Evolutionary conservation across 257 asterid genomes (phyloP).

Genomic region (Apocynum venetum): DNA sequence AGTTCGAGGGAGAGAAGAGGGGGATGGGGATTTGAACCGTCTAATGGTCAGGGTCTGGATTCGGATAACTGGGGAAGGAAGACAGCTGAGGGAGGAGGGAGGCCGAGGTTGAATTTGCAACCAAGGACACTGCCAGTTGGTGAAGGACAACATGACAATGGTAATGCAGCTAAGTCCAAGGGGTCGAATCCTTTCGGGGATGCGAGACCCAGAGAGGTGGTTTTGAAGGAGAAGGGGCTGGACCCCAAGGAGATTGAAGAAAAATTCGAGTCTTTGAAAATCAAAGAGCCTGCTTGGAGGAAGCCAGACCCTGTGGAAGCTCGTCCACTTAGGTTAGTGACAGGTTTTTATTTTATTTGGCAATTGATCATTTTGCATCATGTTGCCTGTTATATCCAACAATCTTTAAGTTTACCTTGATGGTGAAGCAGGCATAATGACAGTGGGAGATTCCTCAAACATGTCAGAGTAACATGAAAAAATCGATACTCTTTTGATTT

Average conservation of each 20-base stretch:
- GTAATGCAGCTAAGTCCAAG: slow-evolving; percentile 43
- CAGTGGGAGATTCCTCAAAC: too few species aligned
- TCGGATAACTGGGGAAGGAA: slow-evolving; percentile 67
- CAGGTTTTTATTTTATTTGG: neutral
- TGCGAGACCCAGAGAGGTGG: slow-evolving; percentile 98
- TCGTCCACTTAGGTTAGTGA: slow-evolving; percentile 60
- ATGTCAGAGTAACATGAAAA: too few species aligned
- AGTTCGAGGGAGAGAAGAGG: slow-evolving; percentile 70
- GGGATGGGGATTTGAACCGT: slow-evolving; percentile 37
- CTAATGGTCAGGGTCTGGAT: slow-evolving; percentile 28
- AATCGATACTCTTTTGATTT: too few species aligned
- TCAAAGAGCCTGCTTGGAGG: slow-evolving; percentile 74
- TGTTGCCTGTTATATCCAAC: neutral
- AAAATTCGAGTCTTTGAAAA: slow-evolving; percentile 58
- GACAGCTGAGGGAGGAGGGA: slow-evolving; percentile 40
- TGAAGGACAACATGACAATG: slow-evolving; percentile 29
- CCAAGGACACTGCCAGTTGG: slow-evolving; percentile 38
- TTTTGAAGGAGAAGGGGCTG: slow-evolving; percentile 88
- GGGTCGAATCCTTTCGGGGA: slow-evolving; percentile 80
- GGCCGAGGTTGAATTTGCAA: slow-evolving; percentile 63
- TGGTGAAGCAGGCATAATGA: too few species aligned
- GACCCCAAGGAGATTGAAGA: slow-evolving; percentile 87
- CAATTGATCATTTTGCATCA: neutral
- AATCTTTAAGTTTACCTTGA: too few species aligned
- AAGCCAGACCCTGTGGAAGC: slow-evolving; percentile 49